Evolutionary conservation across 73 alveolate species (phyloP).

Genomic region (Breviolum minutum): DNA sequence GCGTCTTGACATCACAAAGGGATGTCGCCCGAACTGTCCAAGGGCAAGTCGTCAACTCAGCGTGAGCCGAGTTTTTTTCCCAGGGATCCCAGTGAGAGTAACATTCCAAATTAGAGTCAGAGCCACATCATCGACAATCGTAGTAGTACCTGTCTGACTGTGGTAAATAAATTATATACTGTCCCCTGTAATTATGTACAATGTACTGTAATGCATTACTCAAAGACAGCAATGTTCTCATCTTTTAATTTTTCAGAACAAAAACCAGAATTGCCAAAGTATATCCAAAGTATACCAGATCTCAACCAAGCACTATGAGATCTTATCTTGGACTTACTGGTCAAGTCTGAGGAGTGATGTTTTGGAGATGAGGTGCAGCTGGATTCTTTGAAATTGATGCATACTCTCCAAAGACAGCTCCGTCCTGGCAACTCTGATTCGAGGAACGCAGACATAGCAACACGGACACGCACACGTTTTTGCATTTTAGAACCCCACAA

Average conservation of each 20-base stretch:
- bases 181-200: no score
- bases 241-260: no score
- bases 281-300: no score
- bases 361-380: not conserved
- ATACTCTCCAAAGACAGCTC: constrained; percentile 59
- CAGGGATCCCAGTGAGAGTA: not conserved
- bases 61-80: not conserved
- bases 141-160: no score
- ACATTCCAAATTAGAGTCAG: no score
- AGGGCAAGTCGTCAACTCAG: constrained; percentile 48
- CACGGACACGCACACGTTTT: no score
- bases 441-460: not conserved
- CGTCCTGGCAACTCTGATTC: constrained; percentile 13
- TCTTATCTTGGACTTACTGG: no score
- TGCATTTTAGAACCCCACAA: no score
- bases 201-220: not conserved
- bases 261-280: no score
- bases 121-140: no score
- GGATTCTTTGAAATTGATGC: constrained; percentile 32
- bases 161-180: not conserved
- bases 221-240: no score
- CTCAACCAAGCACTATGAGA: no score
- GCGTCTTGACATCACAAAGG: constrained; percentile 67
- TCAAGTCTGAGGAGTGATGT: not conserved
- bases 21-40: constrained; percentile 69